A percentile compares a stretch with the other conserved stretches of the same genome.
These are phyloP conservation scores for Sugiyamaella neomexicana DNA, from an alignment of 1,139 yeast genomes.

Conservation along the genomic window DNA sequence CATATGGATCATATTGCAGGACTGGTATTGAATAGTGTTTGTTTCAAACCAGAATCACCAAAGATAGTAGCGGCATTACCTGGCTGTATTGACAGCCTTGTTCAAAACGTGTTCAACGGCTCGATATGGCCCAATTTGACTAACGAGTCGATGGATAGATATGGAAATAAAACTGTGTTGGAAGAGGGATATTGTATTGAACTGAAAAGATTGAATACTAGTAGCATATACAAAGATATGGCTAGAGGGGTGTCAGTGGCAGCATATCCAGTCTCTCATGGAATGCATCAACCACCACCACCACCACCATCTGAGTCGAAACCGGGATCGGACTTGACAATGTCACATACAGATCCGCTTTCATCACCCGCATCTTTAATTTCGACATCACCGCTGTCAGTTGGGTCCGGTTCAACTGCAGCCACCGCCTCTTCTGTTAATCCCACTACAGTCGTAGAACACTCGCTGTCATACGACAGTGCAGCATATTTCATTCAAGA, in stretches of 20 bases:
- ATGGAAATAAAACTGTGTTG: conserved; percentile 20
- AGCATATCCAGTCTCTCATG: conserved; percentile 32
- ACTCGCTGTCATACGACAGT: conserved; percentile 40
- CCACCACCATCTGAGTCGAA: background rate
- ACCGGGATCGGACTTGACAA: background rate
- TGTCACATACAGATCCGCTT: background rate
- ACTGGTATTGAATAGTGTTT: conserved; percentile 69
- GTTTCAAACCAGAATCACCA: conserved; percentile 43
- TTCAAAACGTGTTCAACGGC: conserved; percentile 66
- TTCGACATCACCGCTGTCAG: conserved; percentile 5
- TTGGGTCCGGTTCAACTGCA: conserved; percentile 5
- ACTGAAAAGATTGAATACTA: conserved; percentile 28
- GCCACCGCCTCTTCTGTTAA: conserved; percentile 19
- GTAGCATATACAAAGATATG: conserved; percentile 11
- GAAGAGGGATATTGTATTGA: conserved; percentile 19
- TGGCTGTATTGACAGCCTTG: conserved; percentile 54
- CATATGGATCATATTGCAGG: conserved; percentile 81
- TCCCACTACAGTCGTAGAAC: conserved; percentile 22
- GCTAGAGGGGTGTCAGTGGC: conserved; percentile 26
- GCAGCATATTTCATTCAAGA: conserved; percentile 57
- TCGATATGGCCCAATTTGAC: conserved; percentile 76
- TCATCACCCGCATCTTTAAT: conserved; percentile 1
- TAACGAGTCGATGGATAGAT: conserved; percentile 38
- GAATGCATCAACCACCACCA: conserved; percentile 22
- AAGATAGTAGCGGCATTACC: conserved; percentile 56